Conservation (phyloP, 2,329 filamentous ascomycete species). For the Colletotrichum sp. region DNA sequence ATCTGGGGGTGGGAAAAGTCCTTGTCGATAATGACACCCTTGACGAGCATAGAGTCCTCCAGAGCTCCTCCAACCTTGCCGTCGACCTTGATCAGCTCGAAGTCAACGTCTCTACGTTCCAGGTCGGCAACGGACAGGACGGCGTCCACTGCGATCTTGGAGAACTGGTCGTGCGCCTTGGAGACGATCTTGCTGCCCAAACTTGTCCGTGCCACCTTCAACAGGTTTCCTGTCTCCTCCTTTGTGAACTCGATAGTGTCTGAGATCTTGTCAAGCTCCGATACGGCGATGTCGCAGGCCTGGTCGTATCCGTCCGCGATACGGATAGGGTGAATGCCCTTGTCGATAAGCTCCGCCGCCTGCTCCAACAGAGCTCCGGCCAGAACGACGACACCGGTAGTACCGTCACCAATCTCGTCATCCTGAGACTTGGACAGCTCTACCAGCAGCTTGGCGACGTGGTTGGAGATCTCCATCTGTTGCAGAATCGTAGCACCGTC, state of each 20-base stretch:
- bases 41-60: conserved; percentile 92
- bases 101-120: conserved; percentile 96
- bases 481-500: conserved; percentile 97
- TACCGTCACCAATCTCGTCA: conserved; percentile 98
- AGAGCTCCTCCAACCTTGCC: conserved; percentile 95
- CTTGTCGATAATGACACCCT: conserved; percentile 99
- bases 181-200: conserved; percentile 99
- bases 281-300: conserved; percentile 94
- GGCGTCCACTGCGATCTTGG: conserved; percentile 95
- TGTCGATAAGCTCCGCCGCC: conserved; percentile 97
- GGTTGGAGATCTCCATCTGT: conserved; percentile 99
- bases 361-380: conserved; percentile 95
- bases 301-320: conserved; percentile 99
- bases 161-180: conserved; percentile 97
- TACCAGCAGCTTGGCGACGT: conserved; percentile 95
- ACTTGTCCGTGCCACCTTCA: conserved; percentile 95
- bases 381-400: conserved; percentile 95
- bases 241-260: conserved; percentile 87
- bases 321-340: conserved; percentile 98
- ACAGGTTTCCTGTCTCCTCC: conserved; percentile 81
- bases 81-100: conserved; percentile 99
- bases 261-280: conserved; percentile 90
- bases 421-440: conserved; percentile 98
- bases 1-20: conserved; percentile 99
- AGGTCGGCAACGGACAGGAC: conserved; percentile 96